Percentiles rank a stretch among this genome's conserved stretches.
These are phyloP conservation scores for Dalbergia cultrata DNA, from an alignment of 306 rosid species.

Conservation along the genomic window DNA sequence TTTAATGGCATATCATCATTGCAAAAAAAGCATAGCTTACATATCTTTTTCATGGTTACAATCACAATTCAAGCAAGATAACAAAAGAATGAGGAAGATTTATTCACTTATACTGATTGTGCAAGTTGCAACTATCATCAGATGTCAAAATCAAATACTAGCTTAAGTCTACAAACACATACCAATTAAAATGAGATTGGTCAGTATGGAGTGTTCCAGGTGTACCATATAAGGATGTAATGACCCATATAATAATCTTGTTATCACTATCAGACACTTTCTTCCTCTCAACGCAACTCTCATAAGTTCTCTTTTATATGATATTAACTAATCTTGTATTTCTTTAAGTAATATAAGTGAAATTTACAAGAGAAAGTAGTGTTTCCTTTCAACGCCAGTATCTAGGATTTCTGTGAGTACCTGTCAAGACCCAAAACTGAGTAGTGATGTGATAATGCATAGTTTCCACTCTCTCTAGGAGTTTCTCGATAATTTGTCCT, in stretches of 20 bases:
- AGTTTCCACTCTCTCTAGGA: constrained; percentile 70
- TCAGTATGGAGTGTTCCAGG: constrained; percentile 10
- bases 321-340: constrained; percentile 8
- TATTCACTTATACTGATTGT: neutral
- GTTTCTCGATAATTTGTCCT: constrained; percentile 68
- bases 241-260: constrained; percentile 3
- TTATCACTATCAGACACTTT: constrained; percentile 29
- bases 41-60: constrained; percentile 12
- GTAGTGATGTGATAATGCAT: constrained; percentile 90
- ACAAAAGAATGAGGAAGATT: constrained; percentile 2
- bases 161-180: neutral
- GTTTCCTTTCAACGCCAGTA: constrained; percentile 12
- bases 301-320: constrained; percentile 12
- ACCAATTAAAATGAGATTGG: constrained; percentile 14
- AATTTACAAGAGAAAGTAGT: neutral
- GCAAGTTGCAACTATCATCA: constrained; percentile 31
- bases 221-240: constrained; percentile 31
- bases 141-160: constrained; percentile 9
- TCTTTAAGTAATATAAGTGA: constrained; percentile 16
- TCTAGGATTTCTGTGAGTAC: constrained; percentile 52
- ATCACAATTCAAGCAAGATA: constrained; percentile 22
- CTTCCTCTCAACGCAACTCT: constrained; percentile 36
- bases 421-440: constrained; percentile 96
- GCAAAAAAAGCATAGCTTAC: constrained; percentile 33
- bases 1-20: constrained; percentile 19